Base-by-base conservation (phyloP, 306 rosid genomes). In the Begonia peltatifolia region DNA sequence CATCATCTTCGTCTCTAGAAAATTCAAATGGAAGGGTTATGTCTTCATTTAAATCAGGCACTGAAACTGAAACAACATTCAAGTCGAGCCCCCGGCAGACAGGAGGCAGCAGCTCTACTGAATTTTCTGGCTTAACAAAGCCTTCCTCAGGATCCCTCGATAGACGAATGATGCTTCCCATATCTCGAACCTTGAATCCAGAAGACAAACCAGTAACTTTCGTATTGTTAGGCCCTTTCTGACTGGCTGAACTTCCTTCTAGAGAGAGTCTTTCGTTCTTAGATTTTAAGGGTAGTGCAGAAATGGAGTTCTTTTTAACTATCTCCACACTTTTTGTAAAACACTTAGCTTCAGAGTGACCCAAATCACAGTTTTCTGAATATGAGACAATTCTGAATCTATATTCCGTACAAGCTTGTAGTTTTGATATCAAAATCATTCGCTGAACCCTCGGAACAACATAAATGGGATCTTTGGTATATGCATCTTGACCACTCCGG, bases 311-410 rank as follows among this genome's bases (percentile, higher is more conserved):
- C 61, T 74, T 92, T 50, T 71, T 71, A 57, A 92, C 65, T 65
- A 92, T 63, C 77, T 86, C 99, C 44, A 86, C 57, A 54, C 99
- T 92, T 76, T 75, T 86, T 58, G 96, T 86, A 78, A 92, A 92
- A 74, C 99, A 92, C 78, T 82, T 86, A 0, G 88, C 88, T 79
- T 92, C 88, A 20, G 99, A 92, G 79, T 92, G 99, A 66, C 99
- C 99, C 70, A 79, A 76, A 68, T 92, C 99, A 55, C 88, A 73
- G 12, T 41, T 55, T 59, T 86, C 93, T 0, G 83, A 75, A 58
- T 53, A 83, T 15, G 99, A 92, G 57, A 92, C 49, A 9, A 92
- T 83, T 56, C 93, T 74, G 59, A 92, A 92, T 4, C 84, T 79
- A 70, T 92, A 86, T 70, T 83, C 94, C 8, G 94, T 75, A 81